Conservation (phyloP, 768 basidiomycete species). For the Tubosaeta sp. region DNA sequence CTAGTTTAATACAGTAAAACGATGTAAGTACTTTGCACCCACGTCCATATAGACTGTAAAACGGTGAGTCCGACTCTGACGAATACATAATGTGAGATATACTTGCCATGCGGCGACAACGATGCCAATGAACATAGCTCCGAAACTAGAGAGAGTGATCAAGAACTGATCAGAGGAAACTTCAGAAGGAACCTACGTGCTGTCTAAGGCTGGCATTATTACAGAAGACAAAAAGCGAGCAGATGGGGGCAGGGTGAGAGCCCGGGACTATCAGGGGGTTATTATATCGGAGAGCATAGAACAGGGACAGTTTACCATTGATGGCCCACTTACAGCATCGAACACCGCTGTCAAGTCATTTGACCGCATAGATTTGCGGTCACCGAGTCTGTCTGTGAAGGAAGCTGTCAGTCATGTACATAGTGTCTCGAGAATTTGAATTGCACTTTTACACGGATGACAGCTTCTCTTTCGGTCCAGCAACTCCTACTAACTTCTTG, state of each 20-base stretch:
- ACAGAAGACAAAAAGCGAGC: background rate
- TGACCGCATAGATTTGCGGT: background rate
- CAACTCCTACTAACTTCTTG: background rate
- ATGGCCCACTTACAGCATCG: background rate
- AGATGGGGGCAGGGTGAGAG: background rate
- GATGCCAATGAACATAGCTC: constrained; percentile 50
- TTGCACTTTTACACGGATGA: background rate
- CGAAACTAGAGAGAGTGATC: constrained; percentile 35
- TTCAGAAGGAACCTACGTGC: constrained; percentile 29
- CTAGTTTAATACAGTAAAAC: background rate
- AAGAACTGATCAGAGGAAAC: background rate
- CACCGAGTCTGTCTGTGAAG: no score
- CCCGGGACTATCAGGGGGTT: background rate
- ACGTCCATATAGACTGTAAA: constrained; percentile 49
- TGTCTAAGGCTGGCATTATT: constrained; percentile 21
- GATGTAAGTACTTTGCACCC: constrained; percentile 2
- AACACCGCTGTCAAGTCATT: background rate
- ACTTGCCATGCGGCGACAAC: constrained; percentile 46
- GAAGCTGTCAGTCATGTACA: no score
- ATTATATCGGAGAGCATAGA: background rate
- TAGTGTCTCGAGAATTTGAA: background rate
- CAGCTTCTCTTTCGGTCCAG: background rate
- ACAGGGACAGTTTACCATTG: background rate
- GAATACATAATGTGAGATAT: background rate
- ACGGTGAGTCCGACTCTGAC: constrained; percentile 3